A percentile compares a stretch with the other conserved stretches of the same genome.
These are phyloP conservation scores for Phalaenopsis equestris DNA, from an alignment of 106 monocot species.

Conservation along the genomic window DNA sequence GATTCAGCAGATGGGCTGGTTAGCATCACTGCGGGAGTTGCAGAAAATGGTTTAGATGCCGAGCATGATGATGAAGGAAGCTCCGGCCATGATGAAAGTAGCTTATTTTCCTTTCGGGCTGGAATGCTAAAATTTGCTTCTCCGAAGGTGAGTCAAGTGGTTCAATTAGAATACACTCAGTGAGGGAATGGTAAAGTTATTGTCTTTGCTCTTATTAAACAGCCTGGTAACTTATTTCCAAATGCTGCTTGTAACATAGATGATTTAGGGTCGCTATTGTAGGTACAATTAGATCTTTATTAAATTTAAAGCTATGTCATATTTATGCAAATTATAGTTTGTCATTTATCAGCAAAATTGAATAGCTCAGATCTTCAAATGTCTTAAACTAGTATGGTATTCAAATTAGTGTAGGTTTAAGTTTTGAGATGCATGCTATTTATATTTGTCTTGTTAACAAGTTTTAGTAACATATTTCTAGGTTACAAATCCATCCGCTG, in stretches of 20 bases:
- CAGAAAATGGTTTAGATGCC: conserved; percentile 11
- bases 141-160: conserved; percentile 40
- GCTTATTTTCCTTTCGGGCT: conserved; percentile 64
- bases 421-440: conserved; percentile 1
- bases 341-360: background rate
- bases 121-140: conserved; percentile 33
- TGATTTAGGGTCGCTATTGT: background rate
- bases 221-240: background rate
- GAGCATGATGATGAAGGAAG: conserved; percentile 31
- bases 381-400: background rate
- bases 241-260: background rate
- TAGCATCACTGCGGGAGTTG: conserved; percentile 5
- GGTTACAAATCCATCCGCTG: conserved; percentile 32
- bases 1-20: conserved; percentile 27
- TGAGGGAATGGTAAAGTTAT: background rate
- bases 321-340: background rate
- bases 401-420: background rate
- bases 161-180: background rate
- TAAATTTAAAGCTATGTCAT: background rate
- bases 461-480: conserved; percentile 13
- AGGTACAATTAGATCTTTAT: background rate
- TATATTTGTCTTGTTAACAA: background rate
- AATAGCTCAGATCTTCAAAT: background rate
- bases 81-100: conserved; percentile 36
- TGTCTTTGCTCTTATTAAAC: background rate